A percentile compares a stretch with the other conserved stretches of the same genome.
Conservation (phyloP, 2,329 filamentous ascomycete genomes). For the Exophiala phaeomuriformis region DNA sequence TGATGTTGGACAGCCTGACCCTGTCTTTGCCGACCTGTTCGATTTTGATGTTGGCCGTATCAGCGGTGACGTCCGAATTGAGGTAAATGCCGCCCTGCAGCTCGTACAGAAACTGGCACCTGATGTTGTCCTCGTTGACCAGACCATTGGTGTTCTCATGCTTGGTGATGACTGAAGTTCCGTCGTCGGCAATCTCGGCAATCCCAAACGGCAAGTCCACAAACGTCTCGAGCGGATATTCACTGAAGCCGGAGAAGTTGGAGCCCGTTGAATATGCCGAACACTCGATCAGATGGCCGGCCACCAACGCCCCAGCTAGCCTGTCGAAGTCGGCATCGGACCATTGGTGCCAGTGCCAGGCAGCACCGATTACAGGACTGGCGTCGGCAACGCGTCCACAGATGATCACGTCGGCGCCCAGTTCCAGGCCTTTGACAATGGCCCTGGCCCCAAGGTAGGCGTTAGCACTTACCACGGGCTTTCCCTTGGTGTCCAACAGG, state of each 20-base stretch:
- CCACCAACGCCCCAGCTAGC: slow-evolving; percentile 46
- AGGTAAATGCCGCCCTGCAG: slow-evolving; percentile 44
- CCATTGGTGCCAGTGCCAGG: slow-evolving; percentile 52
- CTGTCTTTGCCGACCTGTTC: slow-evolving; percentile 32
- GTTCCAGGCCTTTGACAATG: slow-evolving; percentile 37
- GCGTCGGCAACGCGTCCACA: slow-evolving; percentile 45
- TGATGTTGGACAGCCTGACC: slow-evolving; percentile 34
- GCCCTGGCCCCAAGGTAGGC: slow-evolving; percentile 49
- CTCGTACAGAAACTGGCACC: slow-evolving; percentile 46
- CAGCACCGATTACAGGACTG: slow-evolving; percentile 49
- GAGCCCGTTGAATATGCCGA: slow-evolving; percentile 48
- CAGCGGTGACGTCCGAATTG: slow-evolving; percentile 37
- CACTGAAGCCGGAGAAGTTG: slow-evolving; percentile 49
- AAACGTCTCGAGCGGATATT: slow-evolving; percentile 35
- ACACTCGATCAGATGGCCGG: slow-evolving; percentile 50
- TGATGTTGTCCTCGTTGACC: slow-evolving; percentile 39
- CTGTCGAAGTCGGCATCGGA: slow-evolving; percentile 41
- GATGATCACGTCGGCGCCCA: slow-evolving; percentile 39
- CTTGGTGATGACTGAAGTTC: slow-evolving; percentile 45
- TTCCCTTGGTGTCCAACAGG: slow-evolving; percentile 33
- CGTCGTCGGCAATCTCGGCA: slow-evolving; percentile 43
- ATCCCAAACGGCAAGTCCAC: slow-evolving; percentile 45
- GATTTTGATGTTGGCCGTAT: slow-evolving; percentile 30
- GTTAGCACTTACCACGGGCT: slow-evolving; percentile 42
- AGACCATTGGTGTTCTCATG: slow-evolving; percentile 41